Percentiles rank a stretch among this genome's conserved stretches.
Evolutionary conservation across 2,329 filamentous ascomycete genomes (phyloP).

Genomic region (Ustulina deusta): DNA sequence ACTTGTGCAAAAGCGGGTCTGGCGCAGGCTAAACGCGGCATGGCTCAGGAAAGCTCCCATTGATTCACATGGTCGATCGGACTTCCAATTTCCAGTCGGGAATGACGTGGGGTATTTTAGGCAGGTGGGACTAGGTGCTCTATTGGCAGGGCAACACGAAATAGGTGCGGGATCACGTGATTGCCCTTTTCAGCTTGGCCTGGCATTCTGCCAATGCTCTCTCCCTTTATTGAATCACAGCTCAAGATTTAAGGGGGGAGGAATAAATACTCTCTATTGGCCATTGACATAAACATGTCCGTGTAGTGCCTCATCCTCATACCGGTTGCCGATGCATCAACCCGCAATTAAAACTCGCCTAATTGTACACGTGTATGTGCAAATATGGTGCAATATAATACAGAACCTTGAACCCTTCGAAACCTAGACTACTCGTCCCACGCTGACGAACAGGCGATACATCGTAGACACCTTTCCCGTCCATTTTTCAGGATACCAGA

Average conservation of each 20-base stretch:
- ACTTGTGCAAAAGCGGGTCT: too few species aligned
- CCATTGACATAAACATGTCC: not conserved
- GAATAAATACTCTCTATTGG: not conserved
- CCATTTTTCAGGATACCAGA: not conserved
- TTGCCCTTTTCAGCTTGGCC: not conserved
- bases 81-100: conserved; percentile 26
- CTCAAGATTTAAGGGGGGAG: too few species aligned
- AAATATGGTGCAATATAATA: conserved; percentile 17
- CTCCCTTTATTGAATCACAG: not conserved
- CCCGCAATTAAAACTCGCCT: too few species aligned
- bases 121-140: conserved; percentile 15
- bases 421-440: not conserved
- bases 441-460: not conserved
- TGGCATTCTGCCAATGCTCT: too few species aligned
- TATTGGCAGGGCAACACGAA: conserved; percentile 69
- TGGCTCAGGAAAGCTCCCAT: too few species aligned
- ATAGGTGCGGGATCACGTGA: conserved; percentile 63
- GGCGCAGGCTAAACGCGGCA: too few species aligned
- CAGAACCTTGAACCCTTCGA: not conserved
- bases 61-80: too few species aligned
- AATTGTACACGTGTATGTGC: not conserved
- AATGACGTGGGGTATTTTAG: conserved; percentile 49
- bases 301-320: not conserved
- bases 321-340: not conserved
- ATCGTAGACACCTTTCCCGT: not conserved